Base-by-base conservation (phyloP, 495 filamentous ascomycete species). In the Viridothelium virens region DNA sequence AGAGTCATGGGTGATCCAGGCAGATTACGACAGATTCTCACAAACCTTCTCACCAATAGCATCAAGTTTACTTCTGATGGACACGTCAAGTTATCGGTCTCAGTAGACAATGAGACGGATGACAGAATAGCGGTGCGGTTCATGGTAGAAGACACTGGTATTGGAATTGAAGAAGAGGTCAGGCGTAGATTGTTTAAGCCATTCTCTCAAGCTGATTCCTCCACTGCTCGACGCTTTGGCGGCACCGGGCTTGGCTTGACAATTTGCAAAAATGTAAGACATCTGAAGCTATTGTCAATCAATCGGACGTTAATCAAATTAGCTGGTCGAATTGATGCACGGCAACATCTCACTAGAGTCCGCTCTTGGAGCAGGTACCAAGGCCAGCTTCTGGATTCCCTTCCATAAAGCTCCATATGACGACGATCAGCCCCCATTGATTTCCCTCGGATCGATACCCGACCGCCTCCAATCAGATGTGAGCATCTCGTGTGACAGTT, bases 1-100 rank as follows among this genome's bases (percentile, higher is more conserved):
- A 66, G 66, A 62, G 81, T 88, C 31, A 80, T 88, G 72, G 92
- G 91, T 6, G 92, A 96, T 71, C 87, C 91, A 1, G 84, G 89
- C 0, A 80, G 91, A 41, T 82, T 92, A 59, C 83, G 90, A 18
- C 92, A 96, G 75, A 87, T 96, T 39, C 81, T 96, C 12, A 90
- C 88, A 36, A 96, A 95, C 71, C 75, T 96, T 14, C 79, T 96
- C n/a, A 87, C 88, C 9, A 96, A 96, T 71, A 89, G 87, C 65
- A 90, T 92, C 75, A 95, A 96, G 69, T 95, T 96, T 70, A 95
- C 91, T 0, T 85, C 85, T 37, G 78, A 84, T 34, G 92, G 91
- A 1, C 82, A 81, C 64, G 84, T 96, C 11, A 83, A 80, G 18
- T 63, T 82, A 62, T 61, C 70, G 1, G 76, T 75, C 2, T 68